A percentile compares a stretch with the other conserved stretches of the same genome.
These are phyloP conservation scores for Talaromyces sp. DNA, from an alignment of 2,329 filamentous ascomycete genomes.

Conservation along the genomic window DNA sequence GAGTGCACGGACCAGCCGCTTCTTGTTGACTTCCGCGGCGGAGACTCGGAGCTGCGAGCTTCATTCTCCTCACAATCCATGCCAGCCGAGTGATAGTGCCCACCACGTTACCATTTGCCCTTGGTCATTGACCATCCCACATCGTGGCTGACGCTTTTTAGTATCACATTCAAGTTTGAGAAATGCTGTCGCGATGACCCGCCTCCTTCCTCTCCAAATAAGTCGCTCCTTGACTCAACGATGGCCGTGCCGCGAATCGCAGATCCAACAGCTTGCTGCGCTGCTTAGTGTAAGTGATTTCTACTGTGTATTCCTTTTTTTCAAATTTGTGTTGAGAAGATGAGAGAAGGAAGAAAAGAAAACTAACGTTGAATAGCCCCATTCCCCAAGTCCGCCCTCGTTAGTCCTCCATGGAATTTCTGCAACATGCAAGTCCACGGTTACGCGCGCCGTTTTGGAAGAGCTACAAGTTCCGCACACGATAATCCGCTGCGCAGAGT, in stretches of 20 bases:
- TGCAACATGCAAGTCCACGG: slow-evolving; percentile 77
- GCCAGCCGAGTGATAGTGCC: not conserved
- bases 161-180: not conserved
- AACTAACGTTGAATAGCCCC: slow-evolving; percentile 19
- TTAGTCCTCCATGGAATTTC: slow-evolving; percentile 79
- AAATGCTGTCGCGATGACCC: slow-evolving; percentile 4
- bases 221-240: slow-evolving; percentile 29
- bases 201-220: slow-evolving; percentile 27
- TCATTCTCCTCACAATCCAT: not conserved
- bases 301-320: not conserved
- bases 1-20: slow-evolving; percentile 4
- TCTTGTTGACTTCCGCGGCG: slow-evolving; percentile 1
- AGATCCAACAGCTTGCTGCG: slow-evolving; percentile 36
- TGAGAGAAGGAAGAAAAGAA: not conserved
- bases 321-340: not conserved
- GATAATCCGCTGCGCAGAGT: slow-evolving; percentile 40
- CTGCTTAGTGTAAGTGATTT: slow-evolving; percentile 34
- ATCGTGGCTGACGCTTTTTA: not conserved
- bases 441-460: slow-evolving; percentile 61
- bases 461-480: slow-evolving; percentile 48
- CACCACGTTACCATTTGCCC: not conserved
- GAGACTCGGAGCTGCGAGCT: not conserved
- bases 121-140: not conserved
- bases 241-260: slow-evolving; percentile 41
- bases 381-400: slow-evolving; percentile 63